phyloP scores from a whole-genome alignment of 202 grass and related monocot genomes.

The Carex arenaria region DNA sequence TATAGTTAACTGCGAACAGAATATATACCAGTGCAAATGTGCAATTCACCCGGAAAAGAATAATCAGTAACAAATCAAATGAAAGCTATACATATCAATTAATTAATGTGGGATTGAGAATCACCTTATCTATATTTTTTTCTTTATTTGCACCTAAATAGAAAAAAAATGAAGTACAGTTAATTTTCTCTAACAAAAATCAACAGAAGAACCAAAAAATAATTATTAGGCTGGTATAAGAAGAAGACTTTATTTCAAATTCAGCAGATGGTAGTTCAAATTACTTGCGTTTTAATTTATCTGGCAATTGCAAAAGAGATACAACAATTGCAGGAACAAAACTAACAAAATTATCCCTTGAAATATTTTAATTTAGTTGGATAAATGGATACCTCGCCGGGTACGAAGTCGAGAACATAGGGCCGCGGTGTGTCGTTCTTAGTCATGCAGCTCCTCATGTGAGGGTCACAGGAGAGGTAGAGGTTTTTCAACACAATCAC shows the following conservation, averaged over 20 bases:
- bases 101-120: too few species aligned
- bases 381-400: constrained; percentile 21
- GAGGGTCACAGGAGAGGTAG: constrained; percentile 62
- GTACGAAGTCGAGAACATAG: constrained; percentile 30
- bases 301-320: not conserved
- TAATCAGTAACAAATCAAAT: too few species aligned
- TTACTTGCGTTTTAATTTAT: not conserved
- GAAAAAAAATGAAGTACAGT: not conserved
- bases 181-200: not conserved
- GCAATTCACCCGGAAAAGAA: too few species aligned
- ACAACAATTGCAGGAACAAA: not conserved
- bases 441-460: constrained; percentile 43
- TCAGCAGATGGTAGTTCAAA: not conserved
- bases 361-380: not conserved
- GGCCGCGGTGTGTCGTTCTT: constrained; percentile 13
- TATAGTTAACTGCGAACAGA: too few species aligned
- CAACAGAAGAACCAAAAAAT: not conserved
- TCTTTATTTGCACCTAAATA: too few species aligned
- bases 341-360: not conserved
- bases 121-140: too few species aligned
- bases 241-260: not conserved
- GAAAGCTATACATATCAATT: too few species aligned
- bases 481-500: constrained; percentile 48
- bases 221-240: not conserved
- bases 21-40: too few species aligned